Base-by-base conservation (phyloP, 2,329 filamentous ascomycete species). In the Didymella pomorum region DNA sequence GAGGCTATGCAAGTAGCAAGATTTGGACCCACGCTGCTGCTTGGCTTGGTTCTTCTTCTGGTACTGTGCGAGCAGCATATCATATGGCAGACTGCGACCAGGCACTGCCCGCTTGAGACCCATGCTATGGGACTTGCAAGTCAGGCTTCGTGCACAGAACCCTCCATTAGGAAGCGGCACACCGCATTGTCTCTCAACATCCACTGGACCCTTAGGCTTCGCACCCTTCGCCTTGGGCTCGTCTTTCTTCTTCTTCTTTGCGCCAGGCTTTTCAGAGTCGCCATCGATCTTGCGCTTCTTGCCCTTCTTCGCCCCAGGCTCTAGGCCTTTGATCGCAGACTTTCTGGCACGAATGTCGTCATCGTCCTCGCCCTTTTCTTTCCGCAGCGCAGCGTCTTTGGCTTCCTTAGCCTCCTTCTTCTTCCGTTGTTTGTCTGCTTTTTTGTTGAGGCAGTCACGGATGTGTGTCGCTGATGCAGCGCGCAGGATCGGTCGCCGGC, bases 21-120 rank as follows among this genome's bases (percentile, higher is more conserved):
- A 12, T 26, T n/a, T 21, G 14, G 33, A 84, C 89, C 79, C 83
- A 93, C 92, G 96, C 78, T 98, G 95, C 80, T 97, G 92, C 73
- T 97, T 96, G 21, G 95, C 95, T 77, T 98, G 95, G 71, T 99
- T 99, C 83, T 97, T 98, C 84, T 98, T 97, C 89, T 83, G 81
- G 61, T 83, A 83, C 55, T 82, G 80, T 33, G 75, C 76, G 14
- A 97, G 83, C 37, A 97, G 81, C 89, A 96, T 95, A 76, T 97
- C 93, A 72, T 97, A 97, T 1, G 93, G 93, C 59, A 96, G 79
- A 43, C 91, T 95, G 61, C 93, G 85, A 0, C 93, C 93, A 5
- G 92, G 90, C 3, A 97, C 93, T 0, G 90, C 90, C 67, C 93
- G 85, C 78, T 97, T 97, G 5, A 93, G 90, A 11, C 93, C 93